phyloP scores from a whole-genome alignment of 1,284 basidiomycete genomes.

The Trichosporon coremiiforme region DNA sequence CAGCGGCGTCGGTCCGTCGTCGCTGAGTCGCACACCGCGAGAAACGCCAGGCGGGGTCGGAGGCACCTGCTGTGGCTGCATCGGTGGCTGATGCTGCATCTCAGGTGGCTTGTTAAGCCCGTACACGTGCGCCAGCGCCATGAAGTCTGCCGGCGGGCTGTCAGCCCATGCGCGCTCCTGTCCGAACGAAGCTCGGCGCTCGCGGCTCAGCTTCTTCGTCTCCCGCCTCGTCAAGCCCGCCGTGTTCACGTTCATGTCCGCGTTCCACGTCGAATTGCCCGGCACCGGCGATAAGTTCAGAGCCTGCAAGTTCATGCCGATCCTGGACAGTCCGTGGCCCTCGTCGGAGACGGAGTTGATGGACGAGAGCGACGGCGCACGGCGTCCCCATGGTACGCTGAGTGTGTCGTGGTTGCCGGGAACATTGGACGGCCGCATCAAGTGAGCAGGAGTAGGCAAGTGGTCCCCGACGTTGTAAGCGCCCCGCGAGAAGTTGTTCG shows the following conservation, averaged over 20 bases:
- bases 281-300: slow-evolving; percentile 10
- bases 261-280: slow-evolving; percentile 1
- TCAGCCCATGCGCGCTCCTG: not conserved
- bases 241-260: slow-evolving; percentile 17
- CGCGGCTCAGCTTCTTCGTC: slow-evolving; percentile 16
- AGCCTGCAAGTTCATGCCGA: slow-evolving; percentile 14
- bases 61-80: slow-evolving; percentile 6
- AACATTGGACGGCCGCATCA: slow-evolving; percentile 7
- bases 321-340: not conserved
- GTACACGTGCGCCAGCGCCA: slow-evolving; percentile 1
- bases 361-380: not conserved
- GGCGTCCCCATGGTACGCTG: not conserved
- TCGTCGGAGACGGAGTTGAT: slow-evolving; percentile 4
- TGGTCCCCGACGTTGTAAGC: slow-evolving; percentile 10
- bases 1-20: slow-evolving; percentile 4
- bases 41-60: not conserved
- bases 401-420: not conserved
- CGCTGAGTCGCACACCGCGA: slow-evolving; percentile 2
- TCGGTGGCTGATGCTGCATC: slow-evolving; percentile 10
- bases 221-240: slow-evolving; percentile 3
- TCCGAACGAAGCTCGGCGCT: slow-evolving; percentile 10
- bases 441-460: not conserved
- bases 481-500: not conserved
- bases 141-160: not conserved
- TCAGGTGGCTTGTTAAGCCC: not conserved